A percentile compares a stretch with the other conserved stretches of the same genome.
phyloP scores from a whole-genome alignment of 305 asterid species.

The Withania somnifera region DNA sequence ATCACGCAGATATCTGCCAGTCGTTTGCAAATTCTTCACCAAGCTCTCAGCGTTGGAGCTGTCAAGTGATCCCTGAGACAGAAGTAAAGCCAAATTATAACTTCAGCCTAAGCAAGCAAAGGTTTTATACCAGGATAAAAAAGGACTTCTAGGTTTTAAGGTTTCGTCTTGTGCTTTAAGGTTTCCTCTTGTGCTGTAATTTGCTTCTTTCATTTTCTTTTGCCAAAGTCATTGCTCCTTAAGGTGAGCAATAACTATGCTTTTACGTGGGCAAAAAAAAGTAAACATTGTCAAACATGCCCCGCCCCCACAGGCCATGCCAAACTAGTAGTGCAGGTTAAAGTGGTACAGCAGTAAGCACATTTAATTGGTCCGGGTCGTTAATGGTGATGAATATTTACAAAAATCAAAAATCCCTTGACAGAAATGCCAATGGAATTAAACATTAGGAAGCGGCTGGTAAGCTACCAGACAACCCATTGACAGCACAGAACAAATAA shows the following conservation, averaged over 20 bases:
- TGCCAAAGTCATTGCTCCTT: neutral
- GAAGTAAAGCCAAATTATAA: neutral
- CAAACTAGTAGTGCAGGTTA: neutral
- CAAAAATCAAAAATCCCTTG: neutral
- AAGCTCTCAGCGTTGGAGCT: slow-evolving; percentile 81
- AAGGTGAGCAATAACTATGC: neutral
- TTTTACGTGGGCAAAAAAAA: neutral
- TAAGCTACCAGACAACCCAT: neutral
- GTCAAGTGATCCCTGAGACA: slow-evolving; percentile 73
- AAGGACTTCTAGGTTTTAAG: neutral
- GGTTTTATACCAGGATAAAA: neutral
- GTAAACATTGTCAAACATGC: no score
- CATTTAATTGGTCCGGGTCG: neutral
- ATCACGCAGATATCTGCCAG: slow-evolving; percentile 79
- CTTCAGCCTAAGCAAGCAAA: neutral
- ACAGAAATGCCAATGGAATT: neutral
- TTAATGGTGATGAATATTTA: neutral
- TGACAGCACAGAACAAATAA: neutral
- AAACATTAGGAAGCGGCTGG: neutral
- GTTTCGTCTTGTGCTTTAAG: neutral
- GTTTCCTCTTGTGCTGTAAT: neutral
- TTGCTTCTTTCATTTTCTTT: neutral
- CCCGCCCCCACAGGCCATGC: neutral
- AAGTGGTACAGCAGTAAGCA: neutral
- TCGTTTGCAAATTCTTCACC: slow-evolving; percentile 83